Conservation (phyloP, 2,329 filamentous ascomycete species). For the Alternaria sp. region DNA sequence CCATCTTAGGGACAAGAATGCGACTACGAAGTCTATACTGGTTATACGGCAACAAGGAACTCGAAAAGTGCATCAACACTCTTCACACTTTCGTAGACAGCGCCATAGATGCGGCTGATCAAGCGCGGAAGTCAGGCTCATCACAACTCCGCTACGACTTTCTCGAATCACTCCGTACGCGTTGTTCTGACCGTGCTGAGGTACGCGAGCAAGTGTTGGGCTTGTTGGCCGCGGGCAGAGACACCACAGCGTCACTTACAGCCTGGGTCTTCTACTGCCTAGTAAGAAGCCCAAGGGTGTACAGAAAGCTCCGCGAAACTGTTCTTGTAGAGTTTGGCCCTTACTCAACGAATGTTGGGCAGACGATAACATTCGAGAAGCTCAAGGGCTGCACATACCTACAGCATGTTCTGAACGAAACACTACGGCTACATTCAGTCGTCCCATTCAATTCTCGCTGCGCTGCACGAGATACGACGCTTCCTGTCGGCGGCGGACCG, state of each 20-base stretch:
- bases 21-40: slow-evolving; percentile 11
- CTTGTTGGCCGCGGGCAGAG: slow-evolving; percentile 62
- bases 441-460: slow-evolving; percentile 35
- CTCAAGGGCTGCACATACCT: slow-evolving; percentile 27
- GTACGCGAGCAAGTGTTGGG: slow-evolving; percentile 55
- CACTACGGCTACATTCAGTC: slow-evolving; percentile 30
- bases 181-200: slow-evolving; percentile 8
- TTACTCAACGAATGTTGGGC: slow-evolving; percentile 19
- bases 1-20: slow-evolving; percentile 11
- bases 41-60: slow-evolving; percentile 10
- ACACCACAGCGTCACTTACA: slow-evolving; percentile 56
- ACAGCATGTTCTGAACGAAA: slow-evolving; percentile 34
- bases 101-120: slow-evolving; percentile 10
- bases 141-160: slow-evolving; percentile 10
- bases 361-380: slow-evolving; percentile 14
- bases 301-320: slow-evolving; percentile 47
- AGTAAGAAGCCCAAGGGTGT: slow-evolving; percentile 43
- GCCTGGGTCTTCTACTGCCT: slow-evolving; percentile 53
- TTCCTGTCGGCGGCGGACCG: slow-evolving; percentile 40
- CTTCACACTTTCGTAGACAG: slow-evolving; percentile 10
- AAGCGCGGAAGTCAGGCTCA: background rate
- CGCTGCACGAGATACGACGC: slow-evolving; percentile 31
- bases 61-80: slow-evolving; percentile 3
- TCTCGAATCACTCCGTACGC: slow-evolving; percentile 6
- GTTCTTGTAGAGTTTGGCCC: slow-evolving; percentile 48